phyloP scores from a whole-genome alignment of 305 asterid species.

The Solanum hybrid region DNA sequence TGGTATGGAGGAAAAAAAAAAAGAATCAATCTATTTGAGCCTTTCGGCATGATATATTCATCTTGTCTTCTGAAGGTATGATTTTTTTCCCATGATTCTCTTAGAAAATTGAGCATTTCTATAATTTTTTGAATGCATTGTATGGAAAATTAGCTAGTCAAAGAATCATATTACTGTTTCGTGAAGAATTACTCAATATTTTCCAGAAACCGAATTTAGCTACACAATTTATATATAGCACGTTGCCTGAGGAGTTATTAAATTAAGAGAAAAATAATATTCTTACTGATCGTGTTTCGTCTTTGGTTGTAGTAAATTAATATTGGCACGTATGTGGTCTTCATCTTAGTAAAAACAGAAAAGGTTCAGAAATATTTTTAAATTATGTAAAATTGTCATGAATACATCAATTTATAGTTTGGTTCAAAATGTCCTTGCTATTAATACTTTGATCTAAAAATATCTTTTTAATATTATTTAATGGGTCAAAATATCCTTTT shows the following conservation, averaged over 20 bases:
- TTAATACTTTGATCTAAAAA: not conserved
- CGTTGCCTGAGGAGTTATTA: not conserved
- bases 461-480: no score
- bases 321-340: not conserved
- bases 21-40: not conserved
- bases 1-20: not conserved
- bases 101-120: not conserved
- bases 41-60: slow-evolving; percentile 4
- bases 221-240: not conserved
- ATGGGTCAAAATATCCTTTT: not conserved
- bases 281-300: not conserved
- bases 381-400: no score
- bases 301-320: not conserved
- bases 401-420: not conserved
- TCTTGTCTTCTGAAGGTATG: not conserved
- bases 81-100: not conserved
- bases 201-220: not conserved
- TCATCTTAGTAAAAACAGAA: not conserved
- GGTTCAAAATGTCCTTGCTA: no score
- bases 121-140: not conserved
- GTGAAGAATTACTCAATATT: not conserved
- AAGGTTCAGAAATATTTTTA: not conserved
- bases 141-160: not conserved
- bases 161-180: not conserved
- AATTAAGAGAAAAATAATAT: not conserved